Base-by-base conservation (phyloP, 2,329 filamentous ascomycete species). In the Sporothrix protearum region DNA sequence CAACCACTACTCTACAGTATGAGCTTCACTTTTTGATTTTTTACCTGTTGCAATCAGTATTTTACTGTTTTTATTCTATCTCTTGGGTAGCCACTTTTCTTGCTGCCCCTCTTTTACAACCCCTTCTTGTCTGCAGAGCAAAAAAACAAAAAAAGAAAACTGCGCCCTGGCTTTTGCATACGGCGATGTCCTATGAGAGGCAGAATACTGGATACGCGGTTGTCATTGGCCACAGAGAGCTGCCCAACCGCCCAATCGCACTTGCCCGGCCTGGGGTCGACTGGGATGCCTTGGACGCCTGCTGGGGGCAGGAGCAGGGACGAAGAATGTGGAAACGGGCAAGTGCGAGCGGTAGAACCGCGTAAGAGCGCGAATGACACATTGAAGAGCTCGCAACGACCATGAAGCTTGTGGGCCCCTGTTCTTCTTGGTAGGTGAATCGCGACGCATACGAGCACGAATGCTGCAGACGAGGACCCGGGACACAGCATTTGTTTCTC, bases 101-200 rank as follows among this genome's bases (percentile, higher is more conserved):
- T 64, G 59, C 59, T 45, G 49, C 45, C 39, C 25, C 51, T 63
- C 36, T 69, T 45, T 57, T 71, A 8, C 28, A 64, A 47, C 45
- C 59, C 47, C 53, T 22, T 39, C 19, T 49, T 51, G 25, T 30
- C 69, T 64, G 69, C 68, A 73, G 68, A 64, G 36, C 22, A 55
- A 64, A 47, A 25, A 8, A n/a, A 73, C 66, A 64, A 30, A 8
- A 55, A 64, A 47, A 25, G 33, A n/a, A 63, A 47, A 49, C 69
- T 76, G 75, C 76, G 77, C 79, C 77, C 78, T 76, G 75, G 78
- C 76, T 76, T 76, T 75, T 80, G 80, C 80, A 81, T 79, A 77
- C 76, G 74, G 75, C 71, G 76, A 78, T 72, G 76, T 76, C 80
- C 80, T 81, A 81, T 81, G 75, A 78, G 79, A 80, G 74, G 72